Evolutionary conservation across 2,329 filamentous ascomycete species (phyloP), one percentile per base, ranked within the genome.

Genomic region (Colletotrichum tropicicola): DNA sequence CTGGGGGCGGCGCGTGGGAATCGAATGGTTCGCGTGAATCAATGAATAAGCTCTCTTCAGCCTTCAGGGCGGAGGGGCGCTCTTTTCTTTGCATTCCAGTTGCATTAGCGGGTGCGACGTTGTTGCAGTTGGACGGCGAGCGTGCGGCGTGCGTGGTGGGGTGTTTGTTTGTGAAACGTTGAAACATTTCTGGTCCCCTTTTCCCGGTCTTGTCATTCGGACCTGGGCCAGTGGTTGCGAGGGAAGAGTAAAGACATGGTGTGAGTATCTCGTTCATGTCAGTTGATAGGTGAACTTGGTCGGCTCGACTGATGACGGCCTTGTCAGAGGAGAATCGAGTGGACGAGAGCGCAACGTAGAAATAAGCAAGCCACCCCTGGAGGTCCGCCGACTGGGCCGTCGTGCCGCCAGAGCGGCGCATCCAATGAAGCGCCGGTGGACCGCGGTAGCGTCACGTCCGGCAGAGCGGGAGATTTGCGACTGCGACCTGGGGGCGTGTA

Each of bases 151-250:
- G 12, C 12, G 51, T 27, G 25, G 23, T 17, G 25, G 27, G 37
- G 56, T 35, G 35, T 44, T 47, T 55, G 35, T 39, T 52, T 23
- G 28, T 27, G 41, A 51, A 51, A 51, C 23, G 21, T 32, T 49
- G 57, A 55, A 60, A 60, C 57, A 53, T 43, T 17, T n/a, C n/a
- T n/a, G n/a, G n/a, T n/a, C n/a, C 32, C n/a, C 13, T 35, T 15
- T 13, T 35, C 32, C 32, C 12, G 13, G 32, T 15, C 32, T 5
- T 35, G 12, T 6, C n/a, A 5, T 10, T 2, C 12, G 13, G 12
- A 35, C 9, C 15, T 9, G 32, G 5, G 32, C 10, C 43, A 51
- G 52, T 62, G 52, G 43, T 30, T 15, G n/a, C 43, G 23, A 35
- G 15, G 1, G 28, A 17, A 27, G 43, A 12, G 30, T 10, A 37